A percentile compares a stretch with the other conserved stretches of the same genome.
Evolutionary conservation across 768 basidiomycete species (phyloP).

Genomic region (Stropharia rugosoannulata): DNA sequence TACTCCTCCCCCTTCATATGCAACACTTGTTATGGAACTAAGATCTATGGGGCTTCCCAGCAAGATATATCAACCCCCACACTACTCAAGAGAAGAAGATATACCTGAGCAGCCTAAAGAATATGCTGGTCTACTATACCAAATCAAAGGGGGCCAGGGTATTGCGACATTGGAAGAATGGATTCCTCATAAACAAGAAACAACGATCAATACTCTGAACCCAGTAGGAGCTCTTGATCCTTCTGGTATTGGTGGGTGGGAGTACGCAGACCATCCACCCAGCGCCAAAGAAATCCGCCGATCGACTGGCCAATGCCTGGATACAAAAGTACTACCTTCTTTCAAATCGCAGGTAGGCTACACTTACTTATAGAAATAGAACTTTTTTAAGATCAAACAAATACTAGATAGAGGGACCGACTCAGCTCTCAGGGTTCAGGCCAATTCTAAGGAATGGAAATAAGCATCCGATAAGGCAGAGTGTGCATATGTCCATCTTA

Average conservation of each 20-base stretch:
- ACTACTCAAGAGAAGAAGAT: constrained; percentile 74
- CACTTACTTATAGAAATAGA: background rate
- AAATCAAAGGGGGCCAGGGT: constrained; percentile 62
- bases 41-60: constrained; percentile 47
- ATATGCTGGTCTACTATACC: constrained; percentile 79
- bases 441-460: constrained; percentile 40
- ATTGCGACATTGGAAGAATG: constrained; percentile 64
- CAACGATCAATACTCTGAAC: background rate
- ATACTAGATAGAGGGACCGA: constrained; percentile 64
- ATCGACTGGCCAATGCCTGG: constrained; percentile 44
- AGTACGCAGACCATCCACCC: constrained; percentile 74
- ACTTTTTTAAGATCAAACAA: background rate
- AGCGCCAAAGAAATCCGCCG: constrained; percentile 48
- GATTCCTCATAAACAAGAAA: constrained; percentile 15
- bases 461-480: constrained; percentile 42
- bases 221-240: constrained; percentile 18
- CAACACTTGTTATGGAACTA: constrained; percentile 44
- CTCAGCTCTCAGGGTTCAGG: constrained; percentile 72
- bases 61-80: constrained; percentile 74
- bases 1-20: constrained; percentile 47
- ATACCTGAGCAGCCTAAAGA: constrained; percentile 67
- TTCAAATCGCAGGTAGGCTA: constrained; percentile 52
- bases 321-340: constrained; percentile 10
- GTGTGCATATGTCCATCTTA: constrained; percentile 74
- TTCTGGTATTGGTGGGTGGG: constrained; percentile 65